Conservation (phyloP, 257 asterid species). For the Solanum bulbocastanum region DNA sequence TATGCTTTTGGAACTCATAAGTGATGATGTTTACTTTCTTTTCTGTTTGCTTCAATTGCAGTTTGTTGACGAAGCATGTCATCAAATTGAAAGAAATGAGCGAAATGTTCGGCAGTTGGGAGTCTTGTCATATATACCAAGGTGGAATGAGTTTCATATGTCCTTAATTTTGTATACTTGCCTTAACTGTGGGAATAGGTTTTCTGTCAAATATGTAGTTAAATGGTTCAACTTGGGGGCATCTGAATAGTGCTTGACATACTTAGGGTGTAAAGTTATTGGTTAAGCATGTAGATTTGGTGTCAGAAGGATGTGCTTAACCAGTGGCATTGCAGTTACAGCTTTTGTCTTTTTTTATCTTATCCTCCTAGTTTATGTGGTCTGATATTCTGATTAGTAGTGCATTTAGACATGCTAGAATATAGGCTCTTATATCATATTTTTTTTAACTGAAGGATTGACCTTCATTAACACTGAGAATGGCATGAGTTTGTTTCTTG, state of each 20-base stretch:
- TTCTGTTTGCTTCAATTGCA: conserved; percentile 17
- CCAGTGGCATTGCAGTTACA: neutral
- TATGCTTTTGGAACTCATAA: neutral
- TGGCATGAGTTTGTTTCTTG: neutral
- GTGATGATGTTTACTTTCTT: conserved; percentile 11
- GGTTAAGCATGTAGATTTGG: neutral
- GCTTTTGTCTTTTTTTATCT: neutral
- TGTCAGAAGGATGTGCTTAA: neutral
- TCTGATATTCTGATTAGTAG: neutral
- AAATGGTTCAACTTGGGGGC: neutral
- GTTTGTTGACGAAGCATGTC: conserved; percentile 98
- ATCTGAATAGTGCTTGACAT: neutral
- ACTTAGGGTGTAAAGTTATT: neutral
- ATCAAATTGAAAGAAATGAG: conserved; percentile 86
- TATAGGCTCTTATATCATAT: neutral
- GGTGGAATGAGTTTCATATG: conserved; percentile 34
- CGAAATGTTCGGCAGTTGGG: conserved; percentile 77
- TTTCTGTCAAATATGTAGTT: neutral
- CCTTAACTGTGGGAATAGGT: neutral
- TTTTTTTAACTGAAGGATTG: neutral
- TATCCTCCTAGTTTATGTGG: neutral
- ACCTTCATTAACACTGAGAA: neutral
- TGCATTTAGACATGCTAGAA: neutral
- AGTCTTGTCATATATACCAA: conserved; percentile 76
- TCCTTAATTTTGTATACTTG: neutral